Evolutionary conservation across 768 basidiomycete species (phyloP), one percentile per base, ranked within the genome.

Genomic region (Boletus insuetus): DNA sequence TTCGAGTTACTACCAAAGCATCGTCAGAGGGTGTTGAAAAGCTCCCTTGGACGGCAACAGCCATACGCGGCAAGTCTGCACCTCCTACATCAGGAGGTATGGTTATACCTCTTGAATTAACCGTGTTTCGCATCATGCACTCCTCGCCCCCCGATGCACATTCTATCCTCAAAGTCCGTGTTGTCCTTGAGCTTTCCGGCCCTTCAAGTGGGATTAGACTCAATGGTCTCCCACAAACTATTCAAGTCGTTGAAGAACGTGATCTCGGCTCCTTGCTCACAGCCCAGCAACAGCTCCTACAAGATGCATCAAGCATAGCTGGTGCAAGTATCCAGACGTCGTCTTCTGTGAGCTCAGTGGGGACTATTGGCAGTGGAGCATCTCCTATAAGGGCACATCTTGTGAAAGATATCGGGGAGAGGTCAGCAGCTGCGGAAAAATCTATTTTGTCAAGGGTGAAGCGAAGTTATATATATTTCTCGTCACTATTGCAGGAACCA

Each of bases 401-500:
- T 10, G 62, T 73, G 6, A 71, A 65, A 29, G 63, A 70, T 11
- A 71, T 31, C 67, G 83, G 69, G 59, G 87, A 73, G 69, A 83
- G 69, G 13, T 72, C 78, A 22, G 73, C 82, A 7, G 82, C 81
- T 1, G 87, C 83, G 7, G 87, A 92, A 59, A 92, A 94, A 68
- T 84, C 87, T 4, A 89, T 98, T n/a, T 66, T 90, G 16, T 85
- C 91, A 6, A 79, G 94, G 59, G 91, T 98, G 20, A 83, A 86
- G 65, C 80, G 97, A 56, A 96, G 91, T 69, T 99, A 99, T 64
- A 98, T 98, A 50, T 98, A 98, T 72, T 98, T 99, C 70, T 95
- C 95, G 1, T 97, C 95, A 0, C 76, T 99, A 46, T 73, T 99
- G 46, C 97, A 98, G 71, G 96, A 98, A 64, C 97, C 97, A 1